A percentile compares a stretch with the other conserved stretches of the same genome.
phyloP scores from a whole-genome alignment of 179 eudicot species.

The Camellia oleifera region DNA sequence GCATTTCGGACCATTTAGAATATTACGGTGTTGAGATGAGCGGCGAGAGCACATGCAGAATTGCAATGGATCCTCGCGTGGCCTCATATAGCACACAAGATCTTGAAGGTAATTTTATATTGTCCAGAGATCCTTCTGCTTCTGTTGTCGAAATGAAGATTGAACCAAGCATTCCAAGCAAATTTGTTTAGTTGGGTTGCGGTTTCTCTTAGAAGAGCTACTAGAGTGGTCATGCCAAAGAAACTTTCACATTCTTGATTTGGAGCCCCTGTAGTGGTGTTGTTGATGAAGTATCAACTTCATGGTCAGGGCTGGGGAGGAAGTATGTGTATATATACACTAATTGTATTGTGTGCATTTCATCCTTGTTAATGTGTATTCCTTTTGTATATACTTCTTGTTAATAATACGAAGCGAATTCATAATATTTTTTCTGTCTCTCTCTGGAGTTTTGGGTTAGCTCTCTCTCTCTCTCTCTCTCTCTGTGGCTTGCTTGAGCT shows the following conservation, averaged over 20 bases:
- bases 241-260: background rate
- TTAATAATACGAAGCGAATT: background rate
- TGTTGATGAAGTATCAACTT: background rate
- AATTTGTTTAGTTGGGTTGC: background rate
- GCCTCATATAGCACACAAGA: constrained; percentile 42
- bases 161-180: constrained; percentile 8
- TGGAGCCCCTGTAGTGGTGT: background rate
- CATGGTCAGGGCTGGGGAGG: background rate
- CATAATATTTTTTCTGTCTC: background rate
- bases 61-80: constrained; percentile 48
- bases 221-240: background rate
- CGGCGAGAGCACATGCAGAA: constrained; percentile 61
- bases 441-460: too few relatives aligned
- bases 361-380: background rate
- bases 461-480: background rate
- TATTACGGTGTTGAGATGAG: constrained; percentile 68
- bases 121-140: constrained; percentile 39
- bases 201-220: background rate
- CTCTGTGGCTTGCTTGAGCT: too few relatives aligned
- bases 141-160: constrained; percentile 25
- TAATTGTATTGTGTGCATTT: background rate
- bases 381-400: background rate
- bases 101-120: constrained; percentile 48
- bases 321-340: background rate
- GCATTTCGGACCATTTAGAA: constrained; percentile 74